Percentiles rank a stretch among this genome's conserved stretches.
These are phyloP conservation scores for Tanacetum coccineum DNA, from an alignment of 129 eudicot genomes.

Conservation along the genomic window DNA sequence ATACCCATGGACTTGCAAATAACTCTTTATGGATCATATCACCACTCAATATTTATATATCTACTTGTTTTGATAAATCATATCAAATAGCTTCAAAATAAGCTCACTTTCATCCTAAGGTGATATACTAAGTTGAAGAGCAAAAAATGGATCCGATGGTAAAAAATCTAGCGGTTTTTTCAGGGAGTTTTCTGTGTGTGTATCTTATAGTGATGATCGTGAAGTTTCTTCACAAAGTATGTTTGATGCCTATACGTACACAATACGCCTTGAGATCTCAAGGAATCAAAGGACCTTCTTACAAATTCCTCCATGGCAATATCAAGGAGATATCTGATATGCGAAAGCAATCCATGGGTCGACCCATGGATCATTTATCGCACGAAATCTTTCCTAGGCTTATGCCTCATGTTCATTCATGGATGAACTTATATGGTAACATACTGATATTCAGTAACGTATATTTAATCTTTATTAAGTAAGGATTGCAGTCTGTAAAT, in stretches of 20 bases:
- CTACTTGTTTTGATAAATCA: background rate
- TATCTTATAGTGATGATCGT: slow-evolving; percentile 19
- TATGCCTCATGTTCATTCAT: slow-evolving; percentile 57
- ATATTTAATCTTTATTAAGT: slow-evolving; percentile 1
- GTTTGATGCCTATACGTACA: slow-evolving; percentile 46
- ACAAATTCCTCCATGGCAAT: slow-evolving; percentile 54
- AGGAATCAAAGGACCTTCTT: slow-evolving; percentile 72
- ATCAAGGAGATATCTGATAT: slow-evolving; percentile 50
- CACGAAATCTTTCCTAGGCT: slow-evolving; percentile 54
- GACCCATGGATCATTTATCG: slow-evolving; percentile 46
- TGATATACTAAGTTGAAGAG: background rate
- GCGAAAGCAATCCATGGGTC: slow-evolving; percentile 42
- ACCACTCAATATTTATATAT: too few species aligned
- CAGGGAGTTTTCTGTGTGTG: slow-evolving; percentile 19
- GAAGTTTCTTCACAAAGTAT: slow-evolving; percentile 45
- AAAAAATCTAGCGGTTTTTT: background rate
- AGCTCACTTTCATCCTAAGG: background rate
- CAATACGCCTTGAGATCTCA: slow-evolving; percentile 42
- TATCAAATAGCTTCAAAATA: background rate
- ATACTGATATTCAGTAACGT: background rate
- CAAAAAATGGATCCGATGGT: slow-evolving; percentile 14
- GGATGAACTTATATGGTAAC: slow-evolving; percentile 57
- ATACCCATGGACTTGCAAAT: too few species aligned
- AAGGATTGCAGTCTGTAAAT: background rate
- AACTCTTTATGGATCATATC: too few species aligned